Evolutionary conservation across 441 rosid species (phyloP), one percentile per base, ranked within the genome.

Genomic region (Syzygium syzygioides): DNA sequence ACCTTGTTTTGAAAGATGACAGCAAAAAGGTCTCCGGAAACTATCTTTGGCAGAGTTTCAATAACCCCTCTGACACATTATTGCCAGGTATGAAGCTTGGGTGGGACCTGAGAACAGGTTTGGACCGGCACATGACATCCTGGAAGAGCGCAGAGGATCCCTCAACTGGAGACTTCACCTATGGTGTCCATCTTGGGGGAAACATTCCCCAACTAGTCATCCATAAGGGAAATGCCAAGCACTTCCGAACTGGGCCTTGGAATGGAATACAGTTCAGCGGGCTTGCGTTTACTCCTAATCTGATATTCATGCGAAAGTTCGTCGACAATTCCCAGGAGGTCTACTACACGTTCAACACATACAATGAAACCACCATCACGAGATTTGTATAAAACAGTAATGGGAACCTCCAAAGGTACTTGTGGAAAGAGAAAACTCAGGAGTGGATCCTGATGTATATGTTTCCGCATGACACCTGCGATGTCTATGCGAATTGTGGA

Each of bases 261-360:
- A 18, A 66, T 66, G 25, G 79, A 32, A 66, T 18, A 8, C 25
- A 32, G 79, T 2, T 32, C 25, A 32, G 45, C 11, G 7, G 79
- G 79, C 0, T 4, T 18, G 10, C 2, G 25, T 0, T 1, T 1
- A 8, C 6, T 18, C 41, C 6, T 66, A 66, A 66, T 66, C 2
- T 32, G 25, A 4, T 66, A 32, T 32, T 18, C 79, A 18, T 66
- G 4, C 14, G 14, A 6, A 32, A 66, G 26, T 18, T 66, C 41
- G 6, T 66, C 45, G 18, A 17, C 79, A 30, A 66, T 18, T 30
- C 41, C 32, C 23, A 32, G 37, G 79, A 66, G 41, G 23, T 66
- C 79, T 32, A 32, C 79, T 8, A 17, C 79, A 66, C 13, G 79
- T 17, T 66, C 79, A 66, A 66, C 3, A 1, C 37, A 4, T 30